Base-by-base conservation (phyloP, 331 rosid species). In the Prunus yedoensis region DNA sequence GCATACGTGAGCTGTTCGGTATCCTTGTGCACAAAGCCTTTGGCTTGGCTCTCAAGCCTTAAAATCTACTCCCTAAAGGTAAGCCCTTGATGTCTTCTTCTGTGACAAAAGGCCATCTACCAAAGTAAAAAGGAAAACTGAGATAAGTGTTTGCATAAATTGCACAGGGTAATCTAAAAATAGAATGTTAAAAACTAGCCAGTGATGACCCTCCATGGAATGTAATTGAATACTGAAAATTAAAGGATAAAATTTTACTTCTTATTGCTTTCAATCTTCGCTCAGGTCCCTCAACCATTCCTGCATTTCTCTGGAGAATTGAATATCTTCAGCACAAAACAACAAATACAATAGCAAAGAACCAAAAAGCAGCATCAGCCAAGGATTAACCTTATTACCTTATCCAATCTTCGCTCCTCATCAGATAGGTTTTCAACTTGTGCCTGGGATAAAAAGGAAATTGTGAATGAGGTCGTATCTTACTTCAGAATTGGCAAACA, bases 31-130 rank as follows among this genome's bases (percentile, higher is more conserved):
- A 32, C 38, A 30, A 30, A 30, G 4, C 35, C 4, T 4, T 0
- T 30, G 35, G 5, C 35, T 30, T 30, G 35, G 35, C 35, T 30
- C 35, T 30, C 35, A 30, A 30, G 35, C 5, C 35, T 30, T 30
- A 30, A 30, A 30, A 30, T 30, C 35, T 30, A 32, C 38, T 32
- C 38, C 38, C 38, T 32, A 1, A 85, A 65, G 99, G 93, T 86
- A 94, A 85, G 68, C 83, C 86, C 87, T 94, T 94, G 86, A 94
- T 92, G 80, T 94, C 99, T 70, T 94, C 99, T 85, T 94, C 97
- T 4, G 99, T 94, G 78, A 94, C 96, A 79, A 94, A 92, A 81
- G 92, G 96, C 90, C 92, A 88, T 83, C 99, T 94, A 74, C 41
- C 47, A 78, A 66, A 57, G 69, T 56, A 71, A 68, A 82, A 52